A percentile compares a stretch with the other conserved stretches of the same genome.
These are phyloP conservation scores for Colletotrichum sp. DNA, from an alignment of 2,329 filamentous ascomycete genomes.

Conservation along the genomic window DNA sequence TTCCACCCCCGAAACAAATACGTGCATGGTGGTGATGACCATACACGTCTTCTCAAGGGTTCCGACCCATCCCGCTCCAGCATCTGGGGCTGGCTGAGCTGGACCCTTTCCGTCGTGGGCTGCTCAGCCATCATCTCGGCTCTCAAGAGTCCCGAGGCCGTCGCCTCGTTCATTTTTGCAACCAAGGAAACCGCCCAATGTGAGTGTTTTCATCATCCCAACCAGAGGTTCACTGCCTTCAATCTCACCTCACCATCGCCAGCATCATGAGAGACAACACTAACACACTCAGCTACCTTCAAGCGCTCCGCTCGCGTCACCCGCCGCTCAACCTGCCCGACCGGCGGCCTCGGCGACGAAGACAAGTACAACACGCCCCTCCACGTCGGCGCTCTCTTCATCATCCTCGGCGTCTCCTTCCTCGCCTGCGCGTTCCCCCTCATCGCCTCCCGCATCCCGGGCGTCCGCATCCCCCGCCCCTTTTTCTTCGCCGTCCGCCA, in stretches of 20 bases:
- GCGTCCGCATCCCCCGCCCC: slow-evolving; percentile 56
- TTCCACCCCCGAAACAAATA: slow-evolving; percentile 21
- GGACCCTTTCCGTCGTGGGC: slow-evolving; percentile 47
- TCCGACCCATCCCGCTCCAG: slow-evolving; percentile 30
- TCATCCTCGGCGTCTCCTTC: slow-evolving; percentile 52
- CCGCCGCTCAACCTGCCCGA: slow-evolving; percentile 26
- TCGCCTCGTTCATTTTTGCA: slow-evolving; percentile 6
- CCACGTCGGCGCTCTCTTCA: slow-evolving; percentile 62
- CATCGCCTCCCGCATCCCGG: slow-evolving; percentile 55
- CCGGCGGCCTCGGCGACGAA: slow-evolving; percentile 31
- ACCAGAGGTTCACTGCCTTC: not conserved
- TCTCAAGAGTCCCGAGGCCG: slow-evolving; percentile 21
- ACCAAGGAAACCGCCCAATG: not conserved
- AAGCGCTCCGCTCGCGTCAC: not conserved
- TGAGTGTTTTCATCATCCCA: not conserved
- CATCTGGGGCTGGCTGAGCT: slow-evolving; percentile 45
- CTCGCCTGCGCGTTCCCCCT: slow-evolving; percentile 60
- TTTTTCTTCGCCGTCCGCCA: slow-evolving; percentile 67
- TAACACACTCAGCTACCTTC: not conserved
- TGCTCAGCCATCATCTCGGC: slow-evolving; percentile 34
- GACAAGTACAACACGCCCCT: slow-evolving; percentile 59
- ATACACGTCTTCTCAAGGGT: slow-evolving; percentile 33
- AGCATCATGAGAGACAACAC: not conserved
- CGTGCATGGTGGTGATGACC: slow-evolving; percentile 45
- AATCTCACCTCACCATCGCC: not conserved